Conservation (phyloP, 371 early-diverging fungal genomes). For the Mortierella sp. region DNA sequence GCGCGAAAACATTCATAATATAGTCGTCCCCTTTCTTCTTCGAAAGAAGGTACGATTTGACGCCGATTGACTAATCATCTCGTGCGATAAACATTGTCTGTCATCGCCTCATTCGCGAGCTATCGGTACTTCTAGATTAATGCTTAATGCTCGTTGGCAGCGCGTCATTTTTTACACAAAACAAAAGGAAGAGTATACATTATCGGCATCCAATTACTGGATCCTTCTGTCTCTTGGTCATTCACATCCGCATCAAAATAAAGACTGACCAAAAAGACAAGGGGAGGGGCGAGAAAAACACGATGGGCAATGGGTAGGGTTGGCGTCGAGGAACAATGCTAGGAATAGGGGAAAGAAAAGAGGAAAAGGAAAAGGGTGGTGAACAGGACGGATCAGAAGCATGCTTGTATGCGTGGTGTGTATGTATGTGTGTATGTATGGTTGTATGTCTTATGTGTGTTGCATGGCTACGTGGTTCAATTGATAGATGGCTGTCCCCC, state of each 20-base stretch:
- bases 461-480: background rate
- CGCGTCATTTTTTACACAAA: background rate
- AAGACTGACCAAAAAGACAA: background rate
- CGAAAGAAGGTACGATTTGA: background rate
- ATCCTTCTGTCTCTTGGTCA: background rate
- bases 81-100: background rate
- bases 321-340: background rate
- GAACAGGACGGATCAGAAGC: background rate
- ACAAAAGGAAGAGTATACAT: background rate
- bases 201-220: background rate
- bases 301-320: no score
- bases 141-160: background rate
- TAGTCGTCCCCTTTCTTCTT: background rate
- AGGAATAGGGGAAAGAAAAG: background rate
- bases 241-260: background rate
- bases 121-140: background rate
- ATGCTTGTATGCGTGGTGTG: background rate
- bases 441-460: background rate
- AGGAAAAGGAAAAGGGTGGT: background rate
- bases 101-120: background rate
- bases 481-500: background rate
- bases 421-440: background rate
- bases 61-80: background rate
- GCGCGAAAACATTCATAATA: background rate
- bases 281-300: background rate